Base-by-base conservation (phyloP, 2,329 filamentous ascomycete genomes). In the Trichoderma sp. region DNA sequence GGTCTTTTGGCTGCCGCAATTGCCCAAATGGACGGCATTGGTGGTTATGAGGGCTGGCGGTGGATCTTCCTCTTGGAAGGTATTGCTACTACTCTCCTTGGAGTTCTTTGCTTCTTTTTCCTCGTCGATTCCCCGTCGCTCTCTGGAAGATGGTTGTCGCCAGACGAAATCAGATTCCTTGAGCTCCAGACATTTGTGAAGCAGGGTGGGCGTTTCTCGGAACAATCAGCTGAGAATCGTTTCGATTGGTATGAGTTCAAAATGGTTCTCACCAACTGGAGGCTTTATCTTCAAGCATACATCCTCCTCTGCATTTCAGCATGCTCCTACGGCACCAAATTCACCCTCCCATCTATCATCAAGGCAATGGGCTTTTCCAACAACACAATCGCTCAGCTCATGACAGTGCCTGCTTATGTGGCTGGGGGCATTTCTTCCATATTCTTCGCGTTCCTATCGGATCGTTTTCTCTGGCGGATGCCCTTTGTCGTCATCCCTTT, bases 1-100 rank as follows among this genome's bases (percentile, higher is more conserved):
- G 94, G 94, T 1, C 85, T 97, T 1, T 84, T 97, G 5, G 94
- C 94, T 1, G 90, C 89, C 0, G 94, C 90, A 0, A 96, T 97
- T 72, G 92, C 92, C 16, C 92, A 95, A 75, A 94, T 97, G 92
- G 87, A 93, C 72, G 87, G 87, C 2, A 72, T 91, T 8, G 79
- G 83, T 7, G 88, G 87, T n/a, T 95, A 94, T 75, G 74, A 79
- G 1, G 92, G 90, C 5, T 96, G 92, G 92, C 83, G 91, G 63
- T 94, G 91, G 63, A 91, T 94, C 70, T 94, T 95, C 76, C 92
- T 97, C 75, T 79, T 95, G 5, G 92, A 94, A 77, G 91, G 91
- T 6, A 72, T 82, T 5, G 79, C 91, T 10, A 92, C 90, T 11
- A 86, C 86, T 68, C 74, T 90, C 24, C 81, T 90, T 46, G 85